phyloP scores from a whole-genome alignment of 208 protist genomes.

The Acanthamoeba royreba region DNA sequence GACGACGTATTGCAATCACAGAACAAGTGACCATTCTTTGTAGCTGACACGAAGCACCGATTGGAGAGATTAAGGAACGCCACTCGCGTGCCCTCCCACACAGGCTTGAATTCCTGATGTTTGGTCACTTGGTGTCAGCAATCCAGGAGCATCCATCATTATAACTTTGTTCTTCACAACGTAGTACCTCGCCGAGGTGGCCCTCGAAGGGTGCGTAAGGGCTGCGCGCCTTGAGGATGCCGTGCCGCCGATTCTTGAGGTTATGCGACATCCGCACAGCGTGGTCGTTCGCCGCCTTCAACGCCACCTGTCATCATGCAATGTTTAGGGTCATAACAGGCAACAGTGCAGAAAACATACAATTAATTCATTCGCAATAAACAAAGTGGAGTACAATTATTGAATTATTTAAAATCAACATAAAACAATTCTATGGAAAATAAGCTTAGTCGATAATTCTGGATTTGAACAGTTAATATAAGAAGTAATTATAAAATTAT shows the following conservation, averaged over 20 bases:
- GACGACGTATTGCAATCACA: background rate
- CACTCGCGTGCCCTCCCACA: background rate
- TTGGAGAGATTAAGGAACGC: background rate
- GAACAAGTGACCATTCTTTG: background rate
- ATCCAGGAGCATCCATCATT: too few species aligned
- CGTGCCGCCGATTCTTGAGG: background rate
- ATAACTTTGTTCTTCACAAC: background rate
- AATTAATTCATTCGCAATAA: too few species aligned
- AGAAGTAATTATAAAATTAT: too few species aligned
- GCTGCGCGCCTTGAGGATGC: background rate
- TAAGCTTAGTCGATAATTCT: too few species aligned
- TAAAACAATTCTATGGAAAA: too few species aligned
- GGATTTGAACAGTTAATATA: too few species aligned
- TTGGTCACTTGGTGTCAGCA: too few species aligned
- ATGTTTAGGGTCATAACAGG: too few species aligned
- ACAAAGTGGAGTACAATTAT: too few species aligned
- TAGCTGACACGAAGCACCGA: background rate
- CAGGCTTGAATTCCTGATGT: background rate
- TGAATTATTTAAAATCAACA: too few species aligned
- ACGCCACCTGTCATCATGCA: background rate
- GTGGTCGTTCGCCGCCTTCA: background rate
- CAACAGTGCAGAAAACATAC: too few species aligned
- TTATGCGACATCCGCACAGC: constrained; percentile 6
- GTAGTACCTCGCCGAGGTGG: background rate
- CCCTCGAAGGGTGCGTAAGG: background rate